Conservation (phyloP, 179 eudicot genomes). For the Drosera spatulata region DNA sequence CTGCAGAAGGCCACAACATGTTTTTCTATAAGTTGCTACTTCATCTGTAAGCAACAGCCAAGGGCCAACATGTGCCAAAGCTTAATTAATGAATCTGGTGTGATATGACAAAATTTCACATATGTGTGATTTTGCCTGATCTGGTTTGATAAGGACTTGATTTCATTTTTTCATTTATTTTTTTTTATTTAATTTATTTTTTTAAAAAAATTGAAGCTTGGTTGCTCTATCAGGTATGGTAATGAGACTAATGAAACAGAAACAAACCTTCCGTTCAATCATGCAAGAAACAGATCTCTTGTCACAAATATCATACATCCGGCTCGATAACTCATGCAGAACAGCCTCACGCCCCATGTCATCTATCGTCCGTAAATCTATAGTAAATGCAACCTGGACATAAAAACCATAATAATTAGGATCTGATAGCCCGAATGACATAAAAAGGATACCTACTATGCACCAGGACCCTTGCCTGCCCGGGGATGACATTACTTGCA, state of each 20-base stretch:
- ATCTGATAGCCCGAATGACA: not conserved
- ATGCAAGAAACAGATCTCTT: conserved; percentile 67
- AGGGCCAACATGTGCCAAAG: too few species aligned
- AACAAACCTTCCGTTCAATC: conserved; percentile 73
- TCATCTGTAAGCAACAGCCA: too few species aligned
- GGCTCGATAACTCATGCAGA: conserved; percentile 63
- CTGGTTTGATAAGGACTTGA: too few species aligned
- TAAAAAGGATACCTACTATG: not conserved
- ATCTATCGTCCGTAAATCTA: conserved; percentile 90
- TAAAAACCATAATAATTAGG: not conserved
- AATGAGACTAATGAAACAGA: not conserved
- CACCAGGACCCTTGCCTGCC: conserved; percentile 56
- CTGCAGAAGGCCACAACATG: too few species aligned
- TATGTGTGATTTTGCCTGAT: too few species aligned
- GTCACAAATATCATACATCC: conserved; percentile 75
- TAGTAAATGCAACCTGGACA: conserved; percentile 70
- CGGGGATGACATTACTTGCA: conserved; percentile 97
- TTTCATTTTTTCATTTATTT: too few species aligned
- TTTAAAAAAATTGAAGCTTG: too few species aligned
- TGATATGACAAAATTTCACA: too few species aligned
- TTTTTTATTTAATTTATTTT: too few species aligned
- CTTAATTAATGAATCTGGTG: too few species aligned
- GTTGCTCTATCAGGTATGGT: too few species aligned
- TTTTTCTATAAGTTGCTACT: too few species aligned
- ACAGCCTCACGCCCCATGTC: conserved; percentile 80